Evolutionary conservation across 768 basidiomycete species (phyloP).

Genomic region (Hericium coralloides): DNA sequence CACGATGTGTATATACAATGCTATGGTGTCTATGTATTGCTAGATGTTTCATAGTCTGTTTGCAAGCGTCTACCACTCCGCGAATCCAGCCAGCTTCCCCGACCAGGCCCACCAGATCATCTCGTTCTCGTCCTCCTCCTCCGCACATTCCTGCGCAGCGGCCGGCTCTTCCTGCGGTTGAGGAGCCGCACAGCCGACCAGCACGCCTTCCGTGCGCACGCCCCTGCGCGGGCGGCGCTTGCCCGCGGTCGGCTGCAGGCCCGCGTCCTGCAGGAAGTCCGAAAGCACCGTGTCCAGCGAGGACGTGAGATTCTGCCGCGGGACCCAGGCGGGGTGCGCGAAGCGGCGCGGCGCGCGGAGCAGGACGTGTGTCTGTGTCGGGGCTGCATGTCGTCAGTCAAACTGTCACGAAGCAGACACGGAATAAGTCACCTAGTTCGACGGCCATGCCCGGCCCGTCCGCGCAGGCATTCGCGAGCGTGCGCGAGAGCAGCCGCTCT

Average conservation of each 20-base stretch:
- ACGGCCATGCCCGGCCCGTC: slow-evolving; percentile 33
- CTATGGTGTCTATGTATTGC: too few relatives aligned
- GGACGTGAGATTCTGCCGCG: slow-evolving; percentile 32
- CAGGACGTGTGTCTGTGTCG: slow-evolving; percentile 39
- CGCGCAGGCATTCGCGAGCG: slow-evolving; percentile 34
- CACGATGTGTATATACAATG: too few relatives aligned
- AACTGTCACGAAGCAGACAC: background rate
- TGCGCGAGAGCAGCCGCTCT: slow-evolving; percentile 35
- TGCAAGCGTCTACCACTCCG: slow-evolving; percentile 31
- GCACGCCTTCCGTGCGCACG: slow-evolving; percentile 31
- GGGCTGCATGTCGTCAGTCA: slow-evolving; percentile 21
- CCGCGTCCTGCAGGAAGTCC: slow-evolving; percentile 25
- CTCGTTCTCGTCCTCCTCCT: slow-evolving; percentile 31
- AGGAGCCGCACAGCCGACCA: slow-evolving; percentile 24
- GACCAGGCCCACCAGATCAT: slow-evolving; percentile 48
- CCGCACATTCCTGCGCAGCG: slow-evolving; percentile 1
- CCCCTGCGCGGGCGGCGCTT: slow-evolving; percentile 9
- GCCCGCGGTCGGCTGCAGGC: slow-evolving; percentile 18
- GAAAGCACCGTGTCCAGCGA: slow-evolving; percentile 28
- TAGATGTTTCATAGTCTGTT: background rate
- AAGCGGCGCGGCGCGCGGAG: slow-evolving; percentile 41
- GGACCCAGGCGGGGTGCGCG: slow-evolving; percentile 37
- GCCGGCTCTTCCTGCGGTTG: background rate
- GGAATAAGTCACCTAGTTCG: slow-evolving; percentile 28
- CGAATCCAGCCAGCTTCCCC: slow-evolving; percentile 37